Evolutionary conservation across 2,329 filamentous ascomycete species (phyloP), one percentile per base, ranked within the genome.

Genomic region (Ceratocystis lukuohia): DNA sequence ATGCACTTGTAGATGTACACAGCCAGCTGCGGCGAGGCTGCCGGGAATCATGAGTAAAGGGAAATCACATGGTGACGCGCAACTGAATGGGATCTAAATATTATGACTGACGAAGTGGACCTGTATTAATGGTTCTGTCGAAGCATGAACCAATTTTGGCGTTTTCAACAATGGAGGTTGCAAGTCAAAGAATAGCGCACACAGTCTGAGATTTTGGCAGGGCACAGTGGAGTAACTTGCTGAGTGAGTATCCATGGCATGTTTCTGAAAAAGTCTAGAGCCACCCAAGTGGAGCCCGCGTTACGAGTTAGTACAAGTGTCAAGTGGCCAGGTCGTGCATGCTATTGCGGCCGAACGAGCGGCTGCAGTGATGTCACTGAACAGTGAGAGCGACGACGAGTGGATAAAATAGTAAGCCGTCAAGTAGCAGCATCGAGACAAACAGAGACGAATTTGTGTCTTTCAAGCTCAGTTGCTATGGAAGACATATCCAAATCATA

Each of bases 311-410:
- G 25, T 59, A n/a, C 30, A 37, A n/a, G 28, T 59, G 2, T 10
- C 56, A 28, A 28, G 28, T 28, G 28, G 28, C 5, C 28, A 28
- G 28, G 56, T 37, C 15, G 33, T 37, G n/a, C 33, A 20, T 56
- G 5, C 5, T 15, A 28, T 37, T 20, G 17, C 17, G 33, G 56
- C 15, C 56, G n/a, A 37, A 22, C 28, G 33, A 30, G 12, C 28
- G 30, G 22, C 56, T 59, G n/a, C 8, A 33, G 28, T 59, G 56
- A 59, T 59, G 56, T 59, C 56, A 59, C 56, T n/a, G 56, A n/a
- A 30, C 25, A n/a, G 33, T 33, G n/a, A 28, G 25, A 12, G 22
- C 1, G 12, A 50, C 20, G 12, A 20, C 46, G 8, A 48, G 20
- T 3, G 17, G 20, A 48, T 3, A 48, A 8, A 12, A 20, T 10